Percentiles rank a stretch among this genome's conserved stretches.
These are phyloP conservation scores for Dendrobium nobile DNA, from an alignment of 106 monocot species.

Conservation along the genomic window DNA sequence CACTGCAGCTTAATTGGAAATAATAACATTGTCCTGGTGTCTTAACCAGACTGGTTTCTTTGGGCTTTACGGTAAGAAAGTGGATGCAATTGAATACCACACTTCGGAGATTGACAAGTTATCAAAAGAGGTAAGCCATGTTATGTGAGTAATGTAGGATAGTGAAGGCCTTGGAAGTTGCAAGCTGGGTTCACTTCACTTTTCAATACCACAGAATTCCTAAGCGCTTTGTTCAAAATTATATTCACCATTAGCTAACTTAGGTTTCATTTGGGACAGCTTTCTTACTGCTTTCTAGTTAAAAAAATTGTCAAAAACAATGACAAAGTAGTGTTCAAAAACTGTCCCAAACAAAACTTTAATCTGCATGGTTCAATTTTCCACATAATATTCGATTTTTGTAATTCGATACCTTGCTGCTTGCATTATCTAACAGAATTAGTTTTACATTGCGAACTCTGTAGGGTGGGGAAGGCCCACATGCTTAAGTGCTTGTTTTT, in stretches of 20 bases:
- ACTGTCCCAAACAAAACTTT: background rate
- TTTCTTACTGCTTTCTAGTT: too few relatives aligned
- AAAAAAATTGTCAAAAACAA: too few relatives aligned
- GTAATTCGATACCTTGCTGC: background rate
- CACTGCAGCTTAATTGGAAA: background rate
- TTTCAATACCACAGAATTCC: background rate
- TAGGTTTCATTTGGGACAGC: too few relatives aligned
- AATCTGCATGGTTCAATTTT: background rate
- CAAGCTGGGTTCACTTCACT: background rate
- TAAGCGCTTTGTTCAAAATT: background rate
- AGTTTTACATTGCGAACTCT: background rate
- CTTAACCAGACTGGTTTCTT: slow-evolving; percentile 69
- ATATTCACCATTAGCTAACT: background rate
- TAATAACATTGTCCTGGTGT: background rate
- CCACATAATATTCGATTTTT: background rate
- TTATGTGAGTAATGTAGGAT: background rate
- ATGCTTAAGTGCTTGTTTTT: background rate
- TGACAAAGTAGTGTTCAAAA: too few relatives aligned
- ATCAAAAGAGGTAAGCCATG: slow-evolving; percentile 58
- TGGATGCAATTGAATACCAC: slow-evolving; percentile 89
- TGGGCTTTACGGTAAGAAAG: slow-evolving; percentile 66
- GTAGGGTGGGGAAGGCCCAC: background rate
- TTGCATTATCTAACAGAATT: background rate
- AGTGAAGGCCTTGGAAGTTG: background rate
- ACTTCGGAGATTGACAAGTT: slow-evolving; percentile 67